A percentile compares a stretch with the other conserved stretches of the same genome.
phyloP scores from a whole-genome alignment of 352 stramenopile species.

The Phytophthora megakarya region DNA sequence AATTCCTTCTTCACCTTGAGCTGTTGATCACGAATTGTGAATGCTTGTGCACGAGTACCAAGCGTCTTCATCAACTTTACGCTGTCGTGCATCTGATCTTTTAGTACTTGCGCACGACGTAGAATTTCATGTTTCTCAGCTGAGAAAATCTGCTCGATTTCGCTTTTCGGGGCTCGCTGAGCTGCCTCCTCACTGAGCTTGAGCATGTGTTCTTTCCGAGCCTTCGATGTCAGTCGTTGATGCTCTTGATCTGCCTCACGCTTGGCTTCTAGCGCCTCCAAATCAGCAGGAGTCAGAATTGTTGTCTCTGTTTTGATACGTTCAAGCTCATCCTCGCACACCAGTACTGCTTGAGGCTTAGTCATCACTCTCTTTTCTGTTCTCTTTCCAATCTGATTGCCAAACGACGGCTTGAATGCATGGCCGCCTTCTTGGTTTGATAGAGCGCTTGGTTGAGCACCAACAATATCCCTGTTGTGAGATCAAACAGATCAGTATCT shows the following conservation, averaged over 20 bases:
- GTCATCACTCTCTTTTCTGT: constrained; percentile 12
- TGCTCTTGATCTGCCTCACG: constrained; percentile 63
- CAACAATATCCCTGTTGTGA: constrained; percentile 47
- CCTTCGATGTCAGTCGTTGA: constrained; percentile 62
- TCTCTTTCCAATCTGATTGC: constrained; percentile 14
- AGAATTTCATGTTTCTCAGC: constrained; percentile 69
- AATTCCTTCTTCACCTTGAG: constrained; percentile 68
- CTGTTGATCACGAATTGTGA: constrained; percentile 95
- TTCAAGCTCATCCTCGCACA: constrained; percentile 51
- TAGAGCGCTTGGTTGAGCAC: constrained; percentile 8
- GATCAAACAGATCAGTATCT: neutral
- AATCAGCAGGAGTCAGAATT: constrained; percentile 58
- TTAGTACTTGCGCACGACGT: constrained; percentile 54
- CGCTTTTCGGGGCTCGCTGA: constrained; percentile 66
- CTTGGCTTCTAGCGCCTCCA: constrained; percentile 62
- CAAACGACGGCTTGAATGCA: constrained; percentile 13
- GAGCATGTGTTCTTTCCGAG: constrained; percentile 83
- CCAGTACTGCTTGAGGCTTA: constrained; percentile 24
- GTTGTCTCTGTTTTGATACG: constrained; percentile 74
- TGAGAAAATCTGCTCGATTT: constrained; percentile 81
- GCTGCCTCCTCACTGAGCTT: constrained; percentile 68
- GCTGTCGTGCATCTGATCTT: constrained; percentile 87
- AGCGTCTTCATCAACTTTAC: constrained; percentile 95
- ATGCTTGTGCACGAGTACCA: constrained; percentile 89
- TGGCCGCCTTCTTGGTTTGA: constrained; percentile 38